These are phyloP conservation scores for Phialophora verrucosa DNA, from an alignment of 2,329 filamentous ascomycete species.

Conservation along the genomic window DNA sequence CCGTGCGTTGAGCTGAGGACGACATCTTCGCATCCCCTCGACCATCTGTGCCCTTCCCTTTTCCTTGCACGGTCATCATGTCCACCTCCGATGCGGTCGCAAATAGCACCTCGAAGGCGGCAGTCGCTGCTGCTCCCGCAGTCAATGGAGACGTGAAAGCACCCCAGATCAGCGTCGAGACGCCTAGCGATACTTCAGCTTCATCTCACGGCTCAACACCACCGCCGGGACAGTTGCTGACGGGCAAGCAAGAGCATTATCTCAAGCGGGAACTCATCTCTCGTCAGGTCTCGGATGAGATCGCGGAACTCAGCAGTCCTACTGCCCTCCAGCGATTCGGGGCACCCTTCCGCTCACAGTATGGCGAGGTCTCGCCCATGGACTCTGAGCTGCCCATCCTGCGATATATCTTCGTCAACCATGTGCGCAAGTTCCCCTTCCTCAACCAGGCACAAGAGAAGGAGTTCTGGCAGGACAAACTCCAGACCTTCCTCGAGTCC, in stretches of 20 bases:
- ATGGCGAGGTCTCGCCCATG: conserved; percentile 88
- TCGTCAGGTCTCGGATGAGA: conserved; percentile 87
- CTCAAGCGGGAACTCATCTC: conserved; percentile 94
- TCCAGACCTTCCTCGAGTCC: conserved; percentile 94
- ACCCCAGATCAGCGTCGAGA: conserved; percentile 21
- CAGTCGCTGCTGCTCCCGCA: conserved; percentile 7
- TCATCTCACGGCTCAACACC: conserved; percentile 41
- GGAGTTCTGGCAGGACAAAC: conserved; percentile 99
- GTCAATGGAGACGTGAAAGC: conserved; percentile 26
- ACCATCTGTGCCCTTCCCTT: neutral
- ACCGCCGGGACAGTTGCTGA: conserved; percentile 69
- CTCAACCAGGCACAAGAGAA: conserved; percentile 96
- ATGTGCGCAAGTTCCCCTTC: conserved; percentile 97
- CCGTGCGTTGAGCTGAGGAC: neutral
- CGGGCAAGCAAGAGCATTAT: conserved; percentile 98
- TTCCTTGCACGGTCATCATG: conserved; percentile 6
- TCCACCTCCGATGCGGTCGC: conserved; percentile 4
- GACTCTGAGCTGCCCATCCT: conserved; percentile 94
- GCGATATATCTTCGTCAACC: conserved; percentile 95
- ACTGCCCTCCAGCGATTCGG: conserved; percentile 95
- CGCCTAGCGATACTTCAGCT: neutral
- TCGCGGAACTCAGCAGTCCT: conserved; percentile 89
- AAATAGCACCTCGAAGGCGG: conserved; percentile 9
- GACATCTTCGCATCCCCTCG: neutral
- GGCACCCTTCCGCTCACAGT: conserved; percentile 90